Base-by-base conservation (phyloP, 163 green algal genomes). In the Chlamydomonas reinhardtii region DNA sequence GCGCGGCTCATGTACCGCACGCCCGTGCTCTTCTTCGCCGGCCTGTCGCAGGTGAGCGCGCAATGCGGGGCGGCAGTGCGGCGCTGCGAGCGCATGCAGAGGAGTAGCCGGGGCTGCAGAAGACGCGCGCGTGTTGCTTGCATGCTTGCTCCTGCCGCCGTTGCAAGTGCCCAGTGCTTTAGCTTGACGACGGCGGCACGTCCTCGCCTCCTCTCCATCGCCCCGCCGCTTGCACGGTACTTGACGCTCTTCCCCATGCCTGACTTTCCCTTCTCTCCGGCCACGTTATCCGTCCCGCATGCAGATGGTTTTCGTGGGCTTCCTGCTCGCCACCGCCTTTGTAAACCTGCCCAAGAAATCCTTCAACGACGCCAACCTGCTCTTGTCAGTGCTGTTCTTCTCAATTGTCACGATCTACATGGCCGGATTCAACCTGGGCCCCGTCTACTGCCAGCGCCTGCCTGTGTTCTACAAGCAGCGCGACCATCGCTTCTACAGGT, bases 401-500 rank as follows among this genome's bases (percentile, higher is more conserved):
- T 75, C 43, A 25, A 16, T 81, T 71, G 74, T 81, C 59, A 64
- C 32, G 19, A 70, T 66, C 22, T 86, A 73, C 68, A 83, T 76
- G 76, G 76, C 73, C 34, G 39, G 72, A 20, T 52, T 48, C 35
- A 39, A 73, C 31, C 19, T 43, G 9, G 31, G 29, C 16, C 31
- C 81, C 59, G 48, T 87, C 19, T 87, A 70, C 81, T 68, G 35
- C 27, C 29, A 74, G 71, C 81, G 66, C 31, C 31, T 73, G 66
- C 31, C 31, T 31, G 31, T 73, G 15, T 73, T 73, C 66, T 43
- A 43, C 66, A 73, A 73, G 86, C 86, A 91, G 82, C 81, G 86
- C 35, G 62, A 89, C 86, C 62, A 86, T 69, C 31, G 54, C 74
- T 90, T 90, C 78, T 84, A 84, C 80, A 56, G 48, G 48, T 56